Evolutionary conservation across 495 filamentous ascomycete genomes (phyloP).

Genomic region (Neurospora sp.): DNA sequence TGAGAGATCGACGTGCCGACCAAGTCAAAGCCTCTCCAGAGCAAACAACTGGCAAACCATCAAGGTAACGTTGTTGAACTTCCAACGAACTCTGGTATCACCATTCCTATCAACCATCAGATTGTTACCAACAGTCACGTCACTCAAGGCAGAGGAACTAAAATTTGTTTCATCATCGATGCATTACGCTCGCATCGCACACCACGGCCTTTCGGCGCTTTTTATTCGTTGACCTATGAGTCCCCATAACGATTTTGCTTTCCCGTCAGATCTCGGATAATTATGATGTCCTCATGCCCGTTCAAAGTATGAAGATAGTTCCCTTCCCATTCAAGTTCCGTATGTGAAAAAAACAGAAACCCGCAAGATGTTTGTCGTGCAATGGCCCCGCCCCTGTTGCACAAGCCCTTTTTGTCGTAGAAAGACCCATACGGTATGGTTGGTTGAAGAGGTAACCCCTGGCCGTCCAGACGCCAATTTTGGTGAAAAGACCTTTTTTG

Average conservation of each 20-base stretch:
- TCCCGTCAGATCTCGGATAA: not conserved
- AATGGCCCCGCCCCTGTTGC: not conserved
- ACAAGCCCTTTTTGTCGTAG: not conserved
- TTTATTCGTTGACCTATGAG: not conserved
- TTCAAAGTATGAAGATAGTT: not conserved
- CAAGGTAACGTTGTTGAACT: not conserved
- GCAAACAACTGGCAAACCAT: not conserved
- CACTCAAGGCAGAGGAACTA: not conserved
- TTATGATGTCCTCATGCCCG: not conserved
- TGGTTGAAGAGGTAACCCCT: constrained; percentile 8
- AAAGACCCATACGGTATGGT: not conserved
- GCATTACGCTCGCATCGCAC: not conserved
- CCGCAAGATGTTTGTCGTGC: not conserved
- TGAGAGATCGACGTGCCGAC: not conserved
- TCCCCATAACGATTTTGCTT: not conserved
- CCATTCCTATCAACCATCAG: not conserved
- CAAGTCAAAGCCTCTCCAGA: not conserved
- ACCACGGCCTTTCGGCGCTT: not conserved
- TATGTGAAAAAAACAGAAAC: not conserved
- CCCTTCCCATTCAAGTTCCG: not conserved
- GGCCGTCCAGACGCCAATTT: constrained; percentile 22
- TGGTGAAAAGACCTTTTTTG: constrained; percentile 6
- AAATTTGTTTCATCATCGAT: not conserved
- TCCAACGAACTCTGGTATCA: not conserved
- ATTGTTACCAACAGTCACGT: not conserved